Evolutionary conservation across 2,329 filamentous ascomycete species (phyloP).

Genomic region (Fusarium illudens): DNA sequence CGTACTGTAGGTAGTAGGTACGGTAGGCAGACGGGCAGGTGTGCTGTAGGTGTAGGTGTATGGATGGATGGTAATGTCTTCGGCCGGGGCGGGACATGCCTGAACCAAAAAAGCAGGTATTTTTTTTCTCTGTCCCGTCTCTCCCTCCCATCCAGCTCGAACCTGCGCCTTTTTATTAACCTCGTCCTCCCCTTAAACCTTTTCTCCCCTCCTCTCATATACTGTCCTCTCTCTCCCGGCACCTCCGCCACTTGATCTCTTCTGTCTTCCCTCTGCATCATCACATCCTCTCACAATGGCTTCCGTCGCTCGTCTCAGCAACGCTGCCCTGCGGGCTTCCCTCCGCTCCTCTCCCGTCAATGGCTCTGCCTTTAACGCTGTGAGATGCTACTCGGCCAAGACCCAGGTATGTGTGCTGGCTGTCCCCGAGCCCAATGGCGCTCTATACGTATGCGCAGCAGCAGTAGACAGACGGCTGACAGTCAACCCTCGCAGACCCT

Average conservation of each 20-base stretch:
- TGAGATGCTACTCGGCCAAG: conserved; percentile 94
- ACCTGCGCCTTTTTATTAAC: conserved; percentile 38
- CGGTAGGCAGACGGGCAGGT: too few relatives aligned
- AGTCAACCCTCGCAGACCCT: conserved; percentile 70
- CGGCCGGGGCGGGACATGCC: conserved; percentile 5
- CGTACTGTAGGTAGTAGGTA: neutral
- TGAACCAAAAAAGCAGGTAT: conserved; percentile 17
- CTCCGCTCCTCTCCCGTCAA: conserved; percentile 72
- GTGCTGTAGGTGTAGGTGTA: neutral
- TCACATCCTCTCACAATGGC: conserved; percentile 69
- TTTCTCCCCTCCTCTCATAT: conserved; percentile 45
- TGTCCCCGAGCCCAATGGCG: conserved; percentile 8
- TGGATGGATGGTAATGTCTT: neutral
- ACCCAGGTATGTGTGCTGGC: conserved; percentile 70
- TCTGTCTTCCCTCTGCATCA: conserved; percentile 41
- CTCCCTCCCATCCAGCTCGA: conserved; percentile 5
- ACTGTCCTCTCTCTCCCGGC: conserved; percentile 47
- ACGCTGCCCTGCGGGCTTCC: conserved; percentile 82
- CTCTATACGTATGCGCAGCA: neutral
- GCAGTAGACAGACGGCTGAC: conserved; percentile 13
- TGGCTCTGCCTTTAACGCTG: conserved; percentile 80
- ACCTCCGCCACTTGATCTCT: conserved; percentile 41
- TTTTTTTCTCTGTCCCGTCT: conserved; percentile 38
- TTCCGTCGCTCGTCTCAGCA: conserved; percentile 81
- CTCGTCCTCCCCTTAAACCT: conserved; percentile 42